These are phyloP conservation scores for Globisporangium nunn DNA, from an alignment of 352 stramenopile genomes.

Conservation along the genomic window DNA sequence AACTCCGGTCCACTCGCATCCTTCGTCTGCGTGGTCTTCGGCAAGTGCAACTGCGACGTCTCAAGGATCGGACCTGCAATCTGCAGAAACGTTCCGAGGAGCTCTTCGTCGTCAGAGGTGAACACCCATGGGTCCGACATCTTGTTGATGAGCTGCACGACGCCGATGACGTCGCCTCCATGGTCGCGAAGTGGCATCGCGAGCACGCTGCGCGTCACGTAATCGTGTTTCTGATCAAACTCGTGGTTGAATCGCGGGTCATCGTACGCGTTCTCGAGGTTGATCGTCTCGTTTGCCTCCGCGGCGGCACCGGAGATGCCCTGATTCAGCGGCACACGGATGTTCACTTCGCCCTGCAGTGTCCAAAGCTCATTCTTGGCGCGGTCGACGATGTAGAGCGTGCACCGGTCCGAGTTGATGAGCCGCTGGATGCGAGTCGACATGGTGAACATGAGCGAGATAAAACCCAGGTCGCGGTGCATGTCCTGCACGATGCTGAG, in stretches of 20 bases:
- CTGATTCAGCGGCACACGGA: constrained; percentile 80
- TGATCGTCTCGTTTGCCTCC: constrained; percentile 62
- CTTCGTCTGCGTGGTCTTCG: constrained; percentile 35
- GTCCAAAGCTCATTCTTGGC: constrained; percentile 88
- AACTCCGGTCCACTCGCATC: constrained; percentile 54
- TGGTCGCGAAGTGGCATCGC: constrained; percentile 82
- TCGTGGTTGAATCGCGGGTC: constrained; percentile 87
- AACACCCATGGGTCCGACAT: constrained; percentile 66
- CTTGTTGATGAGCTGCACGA: constrained; percentile 89
- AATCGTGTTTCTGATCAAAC: constrained; percentile 84
- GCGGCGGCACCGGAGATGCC: constrained; percentile 79
- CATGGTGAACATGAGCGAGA: constrained; percentile 89
- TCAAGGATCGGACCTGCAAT: constrained; percentile 87
- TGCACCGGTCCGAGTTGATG: constrained; percentile 88
- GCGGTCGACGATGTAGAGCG: constrained; percentile 90
- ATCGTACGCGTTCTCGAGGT: constrained; percentile 82
- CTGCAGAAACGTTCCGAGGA: constrained; percentile 81
- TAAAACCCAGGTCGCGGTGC: constrained; percentile 86
- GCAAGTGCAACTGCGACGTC: constrained; percentile 72
- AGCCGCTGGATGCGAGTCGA: constrained; percentile 82
- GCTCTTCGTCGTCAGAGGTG: constrained; percentile 78
- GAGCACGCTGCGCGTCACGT: constrained; percentile 81
- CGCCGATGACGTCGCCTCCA: constrained; percentile 68
- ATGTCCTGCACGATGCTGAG: constrained; percentile 88
- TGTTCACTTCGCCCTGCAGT: constrained; percentile 85